Conservation (phyloP, 306 rosid species). For the Vigna trinervia region DNA sequence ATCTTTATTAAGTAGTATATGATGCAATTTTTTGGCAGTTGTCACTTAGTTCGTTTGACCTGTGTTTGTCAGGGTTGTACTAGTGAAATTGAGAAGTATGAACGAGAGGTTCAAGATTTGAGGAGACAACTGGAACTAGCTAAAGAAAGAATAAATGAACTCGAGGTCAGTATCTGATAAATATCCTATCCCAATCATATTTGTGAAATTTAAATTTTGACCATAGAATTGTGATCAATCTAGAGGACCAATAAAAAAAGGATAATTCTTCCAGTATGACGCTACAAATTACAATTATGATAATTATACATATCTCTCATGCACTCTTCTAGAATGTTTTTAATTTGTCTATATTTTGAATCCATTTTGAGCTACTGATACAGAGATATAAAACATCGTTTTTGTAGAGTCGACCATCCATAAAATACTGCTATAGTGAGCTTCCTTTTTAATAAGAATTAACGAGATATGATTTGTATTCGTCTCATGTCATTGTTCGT, state of each 20-base stretch:
- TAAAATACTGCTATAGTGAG: conserved; percentile 22
- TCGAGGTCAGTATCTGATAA: conserved; percentile 63
- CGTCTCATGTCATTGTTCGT: conserved; percentile 18
- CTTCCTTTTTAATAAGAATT: conserved; percentile 24
- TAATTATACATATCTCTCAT: background rate
- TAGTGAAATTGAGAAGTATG: conserved; percentile 53
- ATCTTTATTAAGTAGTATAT: background rate
- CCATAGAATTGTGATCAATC: conserved; percentile 11
- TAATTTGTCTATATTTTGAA: conserved; percentile 16
- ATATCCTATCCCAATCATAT: conserved; percentile 28
- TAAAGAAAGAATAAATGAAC: conserved; percentile 68
- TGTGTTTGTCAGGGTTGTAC: conserved; percentile 54
- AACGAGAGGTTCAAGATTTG: conserved; percentile 64
- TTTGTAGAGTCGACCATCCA: background rate
- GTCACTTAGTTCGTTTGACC: conserved; percentile 38
- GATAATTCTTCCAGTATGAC: background rate
- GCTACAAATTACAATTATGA: conserved; percentile 30
- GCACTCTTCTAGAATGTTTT: conserved; percentile 13
- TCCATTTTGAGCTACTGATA: background rate
- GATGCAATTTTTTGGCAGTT: background rate
- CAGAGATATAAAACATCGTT: conserved; percentile 22
- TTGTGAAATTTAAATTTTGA: conserved; percentile 6
- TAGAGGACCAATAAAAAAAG: background rate
- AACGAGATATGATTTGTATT: background rate
- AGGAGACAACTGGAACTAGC: conserved; percentile 70